Conservation (phyloP, 2,329 filamentous ascomycete species). For the Colletotrichum brevisporum region DNA sequence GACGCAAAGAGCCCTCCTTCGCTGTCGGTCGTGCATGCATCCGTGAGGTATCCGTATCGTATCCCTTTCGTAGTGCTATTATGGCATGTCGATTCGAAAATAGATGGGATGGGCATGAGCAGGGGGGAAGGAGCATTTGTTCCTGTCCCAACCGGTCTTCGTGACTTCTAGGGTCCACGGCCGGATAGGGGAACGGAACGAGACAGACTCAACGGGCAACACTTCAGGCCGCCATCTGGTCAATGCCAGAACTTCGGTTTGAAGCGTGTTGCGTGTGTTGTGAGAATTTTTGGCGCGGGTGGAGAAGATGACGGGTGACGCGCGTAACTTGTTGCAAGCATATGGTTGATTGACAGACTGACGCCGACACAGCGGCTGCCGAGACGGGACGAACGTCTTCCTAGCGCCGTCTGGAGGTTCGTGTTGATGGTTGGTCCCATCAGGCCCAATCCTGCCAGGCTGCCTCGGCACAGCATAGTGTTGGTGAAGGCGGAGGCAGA, state of each 20-base stretch:
- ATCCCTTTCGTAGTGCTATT: background rate
- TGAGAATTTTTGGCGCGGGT: slow-evolving; percentile 21
- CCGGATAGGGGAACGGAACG: slow-evolving; percentile 3
- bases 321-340: slow-evolving; percentile 38
- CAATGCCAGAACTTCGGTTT: slow-evolving; percentile 18
- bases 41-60: slow-evolving; percentile 12
- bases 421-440: slow-evolving; percentile 2
- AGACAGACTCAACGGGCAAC: background rate
- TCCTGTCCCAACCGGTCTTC: slow-evolving; percentile 15
- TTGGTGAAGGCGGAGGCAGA: too few relatives aligned
- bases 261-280: slow-evolving; percentile 19
- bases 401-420: slow-evolving; percentile 25
- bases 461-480: background rate
- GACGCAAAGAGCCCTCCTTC: slow-evolving; percentile 17
- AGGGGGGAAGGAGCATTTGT: slow-evolving; percentile 25
- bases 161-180: slow-evolving; percentile 13
- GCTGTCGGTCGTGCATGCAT: background rate
- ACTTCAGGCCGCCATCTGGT: slow-evolving; percentile 6
- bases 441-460: slow-evolving; percentile 16
- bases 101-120: slow-evolving; percentile 5
- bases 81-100: slow-evolving; percentile 17
- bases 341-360: slow-evolving; percentile 33
- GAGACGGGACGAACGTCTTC: slow-evolving; percentile 41
- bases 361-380: slow-evolving; percentile 33
- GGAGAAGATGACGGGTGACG: slow-evolving; percentile 35